Conservation (phyloP, 352 stramenopile species). For the Phytophthora kernoviae region DNA sequence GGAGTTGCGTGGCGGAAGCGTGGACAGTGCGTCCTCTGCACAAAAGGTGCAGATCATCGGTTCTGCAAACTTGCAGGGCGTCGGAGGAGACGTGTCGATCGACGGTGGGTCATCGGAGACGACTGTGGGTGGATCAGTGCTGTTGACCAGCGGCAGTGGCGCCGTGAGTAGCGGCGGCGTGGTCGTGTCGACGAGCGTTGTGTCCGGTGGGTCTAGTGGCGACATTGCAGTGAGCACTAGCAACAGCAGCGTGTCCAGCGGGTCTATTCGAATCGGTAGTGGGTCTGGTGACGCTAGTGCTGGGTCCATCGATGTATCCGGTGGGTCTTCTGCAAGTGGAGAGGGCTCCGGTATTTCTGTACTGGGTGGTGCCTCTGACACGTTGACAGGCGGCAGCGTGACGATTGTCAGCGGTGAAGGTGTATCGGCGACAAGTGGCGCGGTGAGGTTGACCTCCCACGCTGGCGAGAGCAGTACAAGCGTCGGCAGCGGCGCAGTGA, state of each 20-base stretch:
- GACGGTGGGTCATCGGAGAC: slow-evolving; percentile 22
- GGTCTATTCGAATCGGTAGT: slow-evolving; percentile 23
- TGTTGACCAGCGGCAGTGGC: slow-evolving; percentile 23
- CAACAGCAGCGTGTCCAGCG: slow-evolving; percentile 23
- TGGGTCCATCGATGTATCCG: slow-evolving; percentile 27
- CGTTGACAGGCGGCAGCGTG: slow-evolving; percentile 26
- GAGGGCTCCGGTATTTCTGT: slow-evolving; percentile 28
- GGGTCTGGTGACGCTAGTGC: slow-evolving; percentile 24
- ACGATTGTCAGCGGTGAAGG: slow-evolving; percentile 21
- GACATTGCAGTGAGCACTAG: slow-evolving; percentile 19
- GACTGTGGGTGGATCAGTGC: slow-evolving; percentile 18
- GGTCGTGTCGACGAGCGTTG: slow-evolving; percentile 17
- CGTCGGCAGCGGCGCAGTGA: slow-evolving; percentile 17
- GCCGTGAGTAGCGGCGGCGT: slow-evolving; percentile 22
- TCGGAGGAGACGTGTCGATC: slow-evolving; percentile 29
- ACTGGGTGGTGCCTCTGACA: slow-evolving; percentile 20
- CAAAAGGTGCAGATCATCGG: too few species aligned
- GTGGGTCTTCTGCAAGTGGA: slow-evolving; percentile 29
- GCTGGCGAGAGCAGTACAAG: slow-evolving; percentile 3
- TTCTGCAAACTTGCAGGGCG: slow-evolving; percentile 4
- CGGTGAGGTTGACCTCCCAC: slow-evolving; percentile 18
- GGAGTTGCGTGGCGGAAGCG: too few species aligned
- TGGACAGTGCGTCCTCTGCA: too few species aligned
- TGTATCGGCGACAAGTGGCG: slow-evolving; percentile 14
- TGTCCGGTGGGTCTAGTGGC: slow-evolving; percentile 18